Evolutionary conservation across 768 basidiomycete genomes (phyloP).

Genomic region (Mycena indigotica): DNA sequence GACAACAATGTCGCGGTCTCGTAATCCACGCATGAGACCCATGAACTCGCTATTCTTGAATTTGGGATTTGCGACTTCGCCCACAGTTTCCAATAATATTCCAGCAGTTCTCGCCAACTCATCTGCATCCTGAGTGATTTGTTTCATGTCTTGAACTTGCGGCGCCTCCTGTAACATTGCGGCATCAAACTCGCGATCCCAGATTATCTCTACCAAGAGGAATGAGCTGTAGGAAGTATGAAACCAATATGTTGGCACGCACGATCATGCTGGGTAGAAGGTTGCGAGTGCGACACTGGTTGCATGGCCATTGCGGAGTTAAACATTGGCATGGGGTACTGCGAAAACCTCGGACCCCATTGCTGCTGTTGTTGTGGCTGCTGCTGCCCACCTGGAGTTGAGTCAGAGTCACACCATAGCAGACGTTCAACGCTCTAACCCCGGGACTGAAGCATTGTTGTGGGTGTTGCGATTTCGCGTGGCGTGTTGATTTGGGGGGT

Average conservation of each 20-base stretch:
- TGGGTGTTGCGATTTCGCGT: slow-evolving; percentile 12
- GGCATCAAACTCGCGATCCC: slow-evolving; percentile 68
- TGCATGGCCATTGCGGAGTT: slow-evolving; percentile 23
- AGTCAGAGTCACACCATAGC: neutral
- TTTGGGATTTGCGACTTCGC: slow-evolving; percentile 77
- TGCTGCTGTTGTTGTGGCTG: too few relatives aligned
- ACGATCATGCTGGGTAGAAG: slow-evolving; percentile 46
- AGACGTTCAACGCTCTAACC: neutral
- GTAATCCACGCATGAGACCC: slow-evolving; percentile 80
- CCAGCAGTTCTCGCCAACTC: slow-evolving; percentile 83
- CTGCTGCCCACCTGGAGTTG: slow-evolving; percentile 34
- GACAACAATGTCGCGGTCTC: slow-evolving; percentile 77
- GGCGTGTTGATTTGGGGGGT: slow-evolving; percentile 9
- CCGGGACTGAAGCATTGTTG: slow-evolving; percentile 6
- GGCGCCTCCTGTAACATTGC: slow-evolving; percentile 44
- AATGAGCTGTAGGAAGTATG: neutral
- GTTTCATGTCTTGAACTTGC: slow-evolving; percentile 23
- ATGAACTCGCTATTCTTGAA: slow-evolving; percentile 85
- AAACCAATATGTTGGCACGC: slow-evolving; percentile 22
- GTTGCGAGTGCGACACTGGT: slow-evolving; percentile 24
- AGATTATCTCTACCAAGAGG: slow-evolving; percentile 43
- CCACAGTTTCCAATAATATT: slow-evolving; percentile 72
- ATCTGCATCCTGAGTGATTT: slow-evolving; percentile 49
- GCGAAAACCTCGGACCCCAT: slow-evolving; percentile 43
- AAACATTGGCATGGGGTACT: slow-evolving; percentile 42